phyloP scores from a whole-genome alignment of 148 eudicot species.

The Simmondsia chinensis region DNA sequence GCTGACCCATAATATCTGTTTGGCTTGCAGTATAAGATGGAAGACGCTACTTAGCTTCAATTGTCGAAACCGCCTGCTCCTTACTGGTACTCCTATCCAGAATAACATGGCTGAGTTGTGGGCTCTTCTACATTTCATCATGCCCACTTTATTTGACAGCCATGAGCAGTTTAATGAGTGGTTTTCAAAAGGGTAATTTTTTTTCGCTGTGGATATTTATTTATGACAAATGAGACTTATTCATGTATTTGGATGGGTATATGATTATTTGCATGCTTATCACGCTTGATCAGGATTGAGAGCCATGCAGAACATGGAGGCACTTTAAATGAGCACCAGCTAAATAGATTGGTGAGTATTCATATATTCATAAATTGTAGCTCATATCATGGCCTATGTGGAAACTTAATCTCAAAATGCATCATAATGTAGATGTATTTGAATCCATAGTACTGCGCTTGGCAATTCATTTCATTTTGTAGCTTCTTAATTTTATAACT shows the following conservation, averaged over 20 bases:
- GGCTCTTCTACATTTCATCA: slow-evolving; percentile 94
- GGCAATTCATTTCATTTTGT: not conserved
- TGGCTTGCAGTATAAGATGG: slow-evolving; percentile 85
- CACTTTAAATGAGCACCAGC: slow-evolving; percentile 96
- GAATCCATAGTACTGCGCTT: not conserved
- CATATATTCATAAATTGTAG: not conserved
- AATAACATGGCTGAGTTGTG: slow-evolving; percentile 99
- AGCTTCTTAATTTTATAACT: too few species aligned
- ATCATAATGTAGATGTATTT: not conserved
- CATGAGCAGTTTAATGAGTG: slow-evolving; percentile 98
- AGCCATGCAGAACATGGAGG: slow-evolving; percentile 99
- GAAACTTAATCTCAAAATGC: too few species aligned
- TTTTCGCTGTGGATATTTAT: slow-evolving; percentile 7
- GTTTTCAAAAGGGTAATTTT: slow-evolving; percentile 93
- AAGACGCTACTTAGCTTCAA: slow-evolving; percentile 94
- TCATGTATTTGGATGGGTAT: not conserved
- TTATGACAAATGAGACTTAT: not conserved
- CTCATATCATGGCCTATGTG: too few species aligned
- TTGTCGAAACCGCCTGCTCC: slow-evolving; percentile 93
- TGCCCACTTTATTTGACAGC: slow-evolving; percentile 98
- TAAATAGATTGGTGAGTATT: slow-evolving; percentile 82
- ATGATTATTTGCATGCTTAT: slow-evolving; percentile 4
- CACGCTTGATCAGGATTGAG: slow-evolving; percentile 68
- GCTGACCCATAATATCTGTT: too few species aligned
- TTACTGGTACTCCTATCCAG: slow-evolving; percentile 96